Percentiles rank a stretch among this genome's conserved stretches.
These are phyloP conservation scores for Aureobasidium sp. DNA, from an alignment of 2,329 filamentous ascomycete species.

Conservation along the genomic window DNA sequence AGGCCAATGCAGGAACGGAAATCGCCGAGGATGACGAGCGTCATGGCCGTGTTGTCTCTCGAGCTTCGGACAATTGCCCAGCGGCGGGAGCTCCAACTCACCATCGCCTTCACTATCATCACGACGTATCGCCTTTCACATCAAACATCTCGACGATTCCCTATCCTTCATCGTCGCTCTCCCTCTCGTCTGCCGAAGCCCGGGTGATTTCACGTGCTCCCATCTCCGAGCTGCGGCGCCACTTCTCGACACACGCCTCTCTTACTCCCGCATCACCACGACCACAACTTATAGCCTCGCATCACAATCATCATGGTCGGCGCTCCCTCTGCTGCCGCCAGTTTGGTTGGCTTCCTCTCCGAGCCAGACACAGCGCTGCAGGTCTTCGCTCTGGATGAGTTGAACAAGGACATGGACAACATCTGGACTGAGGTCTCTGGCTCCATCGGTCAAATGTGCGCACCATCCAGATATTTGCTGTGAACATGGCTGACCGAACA, in stretches of 20 bases:
- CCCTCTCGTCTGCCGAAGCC: neutral
- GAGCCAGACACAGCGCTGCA: constrained; percentile 92
- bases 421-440: constrained; percentile 97
- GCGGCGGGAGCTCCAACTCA: neutral
- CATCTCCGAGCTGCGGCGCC: constrained; percentile 12
- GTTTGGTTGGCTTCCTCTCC: constrained; percentile 88
- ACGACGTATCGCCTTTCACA: neutral
- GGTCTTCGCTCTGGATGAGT: constrained; percentile 86
- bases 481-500: constrained; percentile 14
- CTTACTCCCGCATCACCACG: neutral
- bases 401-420: constrained; percentile 94
- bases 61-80: neutral
- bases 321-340: constrained; percentile 88
- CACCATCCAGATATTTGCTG: constrained; percentile 16
- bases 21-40: neutral
- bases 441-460: constrained; percentile 87
- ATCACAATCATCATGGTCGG: constrained; percentile 62
- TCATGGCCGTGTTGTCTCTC: neutral
- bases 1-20: neutral
- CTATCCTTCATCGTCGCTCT: neutral
- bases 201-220: neutral
- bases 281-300: neutral
- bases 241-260: constrained; percentile 7
- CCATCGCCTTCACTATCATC: constrained; percentile 5
- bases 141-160: neutral